Conservation (phyloP, 225 moss, liverwort and hornwort species). For the Physcomitrellopsis africana region DNA sequence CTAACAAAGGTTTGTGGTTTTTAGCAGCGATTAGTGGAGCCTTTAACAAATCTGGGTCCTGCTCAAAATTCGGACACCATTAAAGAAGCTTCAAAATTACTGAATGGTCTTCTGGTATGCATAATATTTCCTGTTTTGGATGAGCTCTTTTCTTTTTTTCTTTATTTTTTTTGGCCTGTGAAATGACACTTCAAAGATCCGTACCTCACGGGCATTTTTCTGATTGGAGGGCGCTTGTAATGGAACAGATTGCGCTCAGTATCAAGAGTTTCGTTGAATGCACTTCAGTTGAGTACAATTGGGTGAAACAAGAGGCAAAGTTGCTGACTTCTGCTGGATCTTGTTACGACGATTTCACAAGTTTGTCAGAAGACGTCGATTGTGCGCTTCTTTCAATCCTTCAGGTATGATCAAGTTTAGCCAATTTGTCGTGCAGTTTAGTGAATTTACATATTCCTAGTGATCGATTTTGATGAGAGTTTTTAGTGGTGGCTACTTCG, state of each 20-base stretch:
- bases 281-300: constrained; percentile 34
- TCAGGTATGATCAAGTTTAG: constrained; percentile 61
- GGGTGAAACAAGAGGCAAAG: constrained; percentile 36
- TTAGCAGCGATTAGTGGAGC: constrained; percentile 40
- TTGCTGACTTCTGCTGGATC: constrained; percentile 39
- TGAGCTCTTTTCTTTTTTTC: constrained; percentile 3
- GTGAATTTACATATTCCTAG: constrained; percentile 12
- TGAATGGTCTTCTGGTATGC: constrained; percentile 61
- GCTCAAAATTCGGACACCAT: constrained; percentile 41
- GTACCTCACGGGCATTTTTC: constrained; percentile 21
- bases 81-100: constrained; percentile 50
- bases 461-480: constrained; percentile 19
- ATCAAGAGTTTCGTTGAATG: constrained; percentile 29
- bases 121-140: constrained; percentile 8
- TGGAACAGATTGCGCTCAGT: constrained; percentile 49
- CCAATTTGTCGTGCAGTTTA: constrained; percentile 22
- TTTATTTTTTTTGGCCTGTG: not conserved
- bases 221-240: constrained; percentile 31
- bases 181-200: constrained; percentile 19
- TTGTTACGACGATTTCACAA: constrained; percentile 40
- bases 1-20: constrained; percentile 24
- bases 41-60: constrained; percentile 27
- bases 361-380: constrained; percentile 67
- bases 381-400: constrained; percentile 76
- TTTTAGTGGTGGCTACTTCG: constrained; percentile 9